Evolutionary conservation across 768 basidiomycete genomes (phyloP), one percentile per base, ranked within the genome.

Genomic region (Lactarius tabidus): DNA sequence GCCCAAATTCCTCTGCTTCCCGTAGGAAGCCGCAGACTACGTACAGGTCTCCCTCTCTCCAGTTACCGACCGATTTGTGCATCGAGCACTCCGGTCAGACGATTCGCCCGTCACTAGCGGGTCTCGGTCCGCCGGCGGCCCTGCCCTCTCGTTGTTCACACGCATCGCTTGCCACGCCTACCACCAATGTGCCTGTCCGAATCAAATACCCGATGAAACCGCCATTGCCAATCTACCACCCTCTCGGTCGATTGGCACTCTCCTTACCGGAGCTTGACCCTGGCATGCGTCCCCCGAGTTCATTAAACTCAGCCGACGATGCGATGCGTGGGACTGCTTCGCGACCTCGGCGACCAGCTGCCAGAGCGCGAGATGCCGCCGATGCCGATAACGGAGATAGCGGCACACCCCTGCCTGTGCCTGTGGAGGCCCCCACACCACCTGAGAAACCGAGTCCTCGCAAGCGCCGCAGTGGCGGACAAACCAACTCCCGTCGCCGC

Each of bases 361-460:
- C 58, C 18, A 68, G 64, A 59, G 15, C 60, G 36, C 69, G 69
- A 48, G 69, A 70, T 41, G 60, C 45, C 4, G 57, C 62, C n/a
- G 60, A 70, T 36, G 60, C 45, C 29, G 63, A 63, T 26, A 61
- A 48, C 12, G 58, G 57, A 31, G 66, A 60, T 23, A 45, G 54
- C 6, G 61, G 57, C 5, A 59, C 60, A 20, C 62, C 68, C n/a
- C 52, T 69, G 41, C 35, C 51, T 18, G 41, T 58, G 39, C 58
- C 61, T 41, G 48, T 48, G 8, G 62, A 67, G n/a, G 41, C 56
- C 41, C 55, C 60, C 18, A 17, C 31, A 31, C 53, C 51, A 15
- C 33, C 55, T 14, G 69, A 70, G 39, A 68, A 68, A 38, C 52
- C 69, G 17, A 70, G 69, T 59, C 69, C 69, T n/a, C 69, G 69